A percentile compares a stretch with the other conserved stretches of the same genome.
Conservation (phyloP, 768 basidiomycete species). For the Lentinula aciculospora region DNA sequence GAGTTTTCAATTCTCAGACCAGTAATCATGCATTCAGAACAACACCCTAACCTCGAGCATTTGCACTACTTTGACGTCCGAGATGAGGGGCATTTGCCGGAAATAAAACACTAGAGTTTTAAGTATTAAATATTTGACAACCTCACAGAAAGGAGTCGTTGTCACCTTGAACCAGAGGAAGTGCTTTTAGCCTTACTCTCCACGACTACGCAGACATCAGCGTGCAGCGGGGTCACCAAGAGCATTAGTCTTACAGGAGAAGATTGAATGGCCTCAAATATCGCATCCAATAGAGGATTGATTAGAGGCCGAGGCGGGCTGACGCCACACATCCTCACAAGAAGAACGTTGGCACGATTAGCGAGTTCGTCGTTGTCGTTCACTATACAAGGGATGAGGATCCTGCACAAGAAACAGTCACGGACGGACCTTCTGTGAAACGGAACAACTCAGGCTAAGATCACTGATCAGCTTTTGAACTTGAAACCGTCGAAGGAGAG, state of each 20-base stretch:
- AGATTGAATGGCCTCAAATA: slow-evolving; percentile 71
- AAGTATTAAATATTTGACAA: not conserved
- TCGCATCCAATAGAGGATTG: slow-evolving; percentile 59
- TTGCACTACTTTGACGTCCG: slow-evolving; percentile 67
- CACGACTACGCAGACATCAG: slow-evolving; percentile 54
- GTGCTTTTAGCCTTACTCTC: slow-evolving; percentile 79
- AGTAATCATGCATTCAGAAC: slow-evolving; percentile 3
- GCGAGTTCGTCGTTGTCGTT: slow-evolving; percentile 72
- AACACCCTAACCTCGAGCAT: slow-evolving; percentile 61
- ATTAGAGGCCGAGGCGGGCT: slow-evolving; percentile 69
- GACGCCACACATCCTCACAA: slow-evolving; percentile 84
- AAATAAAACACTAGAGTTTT: slow-evolving; percentile 67
- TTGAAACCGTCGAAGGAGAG: not conserved
- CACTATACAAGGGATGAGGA: slow-evolving; percentile 33
- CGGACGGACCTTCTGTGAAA: slow-evolving; percentile 57
- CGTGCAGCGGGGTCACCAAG: not conserved
- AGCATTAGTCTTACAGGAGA: slow-evolving; percentile 51
- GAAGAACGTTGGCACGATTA: slow-evolving; percentile 56
- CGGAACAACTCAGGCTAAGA: slow-evolving; percentile 69
- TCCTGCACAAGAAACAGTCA: not conserved
- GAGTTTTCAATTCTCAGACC: not conserved
- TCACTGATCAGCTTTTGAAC: slow-evolving; percentile 7
- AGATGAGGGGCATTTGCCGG: slow-evolving; percentile 79
- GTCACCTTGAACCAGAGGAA: slow-evolving; percentile 77
- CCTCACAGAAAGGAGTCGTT: not conserved